Conservation (phyloP, 176 grass and related monocot species). For the Oryza glaberrima region DNA sequence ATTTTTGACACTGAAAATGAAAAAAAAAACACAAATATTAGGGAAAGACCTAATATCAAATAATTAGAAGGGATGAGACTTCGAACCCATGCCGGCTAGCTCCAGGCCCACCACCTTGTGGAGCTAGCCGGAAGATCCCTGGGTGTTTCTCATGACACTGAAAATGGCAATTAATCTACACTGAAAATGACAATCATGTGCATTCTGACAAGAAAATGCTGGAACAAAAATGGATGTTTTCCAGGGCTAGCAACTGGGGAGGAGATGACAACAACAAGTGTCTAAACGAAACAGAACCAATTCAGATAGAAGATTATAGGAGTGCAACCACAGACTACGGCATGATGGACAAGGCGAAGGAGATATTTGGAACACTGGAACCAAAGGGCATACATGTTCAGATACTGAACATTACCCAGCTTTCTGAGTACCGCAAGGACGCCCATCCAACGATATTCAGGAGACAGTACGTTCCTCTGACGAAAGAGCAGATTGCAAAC, state of each 20-base stretch:
- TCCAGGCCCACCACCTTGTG: too few relatives aligned
- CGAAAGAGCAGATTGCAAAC: conserved; percentile 43
- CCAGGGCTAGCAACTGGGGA: conserved; percentile 75
- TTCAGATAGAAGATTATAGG: conserved; percentile 40
- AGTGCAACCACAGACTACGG: conserved; percentile 57
- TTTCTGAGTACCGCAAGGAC: conserved; percentile 75
- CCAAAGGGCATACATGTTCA: conserved; percentile 56
- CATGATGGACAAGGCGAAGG: conserved; percentile 56
- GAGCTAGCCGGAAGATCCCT: too few relatives aligned
- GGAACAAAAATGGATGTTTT: neutral
- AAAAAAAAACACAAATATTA: too few relatives aligned
- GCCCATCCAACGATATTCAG: conserved; percentile 67
- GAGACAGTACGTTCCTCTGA: conserved; percentile 45
- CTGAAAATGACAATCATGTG: neutral
- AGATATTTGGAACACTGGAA: conserved; percentile 37
- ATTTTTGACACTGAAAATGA: neutral
- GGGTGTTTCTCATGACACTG: neutral
- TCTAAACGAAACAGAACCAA: conserved; percentile 60
- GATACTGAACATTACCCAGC: conserved; percentile 72
- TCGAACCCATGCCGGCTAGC: too few relatives aligned
- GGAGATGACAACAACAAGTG: conserved; percentile 55
- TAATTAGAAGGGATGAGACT: too few relatives aligned
- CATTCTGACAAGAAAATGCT: neutral
- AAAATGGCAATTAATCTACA: neutral
- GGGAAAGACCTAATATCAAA: too few relatives aligned